Evolutionary conservation across 2,329 filamentous ascomycete genomes (phyloP).

Genomic region (Clarireedia paspali): DNA sequence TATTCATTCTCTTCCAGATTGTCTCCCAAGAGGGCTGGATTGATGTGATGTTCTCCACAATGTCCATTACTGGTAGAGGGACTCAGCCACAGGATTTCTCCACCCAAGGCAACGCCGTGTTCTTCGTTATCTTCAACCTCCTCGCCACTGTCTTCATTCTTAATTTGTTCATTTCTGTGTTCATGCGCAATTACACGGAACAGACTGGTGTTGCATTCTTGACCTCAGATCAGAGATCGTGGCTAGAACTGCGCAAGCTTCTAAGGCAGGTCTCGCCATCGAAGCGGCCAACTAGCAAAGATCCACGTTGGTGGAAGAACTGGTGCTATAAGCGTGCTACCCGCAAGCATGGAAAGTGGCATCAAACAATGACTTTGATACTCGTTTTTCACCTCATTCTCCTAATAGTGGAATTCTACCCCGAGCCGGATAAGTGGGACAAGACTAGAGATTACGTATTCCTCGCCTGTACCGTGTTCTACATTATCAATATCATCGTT

Average conservation of each 20-base stretch:
- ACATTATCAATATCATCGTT: conserved; percentile 74
- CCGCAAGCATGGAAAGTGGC: conserved; percentile 90
- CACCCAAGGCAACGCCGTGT: conserved; percentile 81
- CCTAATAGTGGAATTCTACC: conserved; percentile 78
- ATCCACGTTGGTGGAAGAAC: conserved; percentile 70
- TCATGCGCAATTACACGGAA: conserved; percentile 99
- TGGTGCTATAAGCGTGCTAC: conserved; percentile 95
- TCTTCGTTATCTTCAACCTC: conserved; percentile 95
- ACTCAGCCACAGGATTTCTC: conserved; percentile 63
- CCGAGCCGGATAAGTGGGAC: conserved; percentile 66
- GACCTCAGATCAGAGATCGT: conserved; percentile 91
- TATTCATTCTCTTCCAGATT: conserved; percentile 98
- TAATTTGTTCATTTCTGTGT: conserved; percentile 96
- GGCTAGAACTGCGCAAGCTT: conserved; percentile 90
- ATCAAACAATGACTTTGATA: conserved; percentile 69
- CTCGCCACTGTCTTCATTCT: conserved; percentile 93
- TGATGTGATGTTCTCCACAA: conserved; percentile 79
- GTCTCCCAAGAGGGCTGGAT: conserved; percentile 98
- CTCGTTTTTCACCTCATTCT: conserved; percentile 78
- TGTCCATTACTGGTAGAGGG: conserved; percentile 71
- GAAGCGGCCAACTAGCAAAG: conserved; percentile 77
- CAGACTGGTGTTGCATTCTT: conserved; percentile 95
- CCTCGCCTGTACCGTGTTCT: conserved; percentile 72
- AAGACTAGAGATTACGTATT: conserved; percentile 67
- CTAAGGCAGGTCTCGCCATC: conserved; percentile 90